Base-by-base conservation (phyloP, 345 rosid genomes). In the Hypericum perforatum region DNA sequence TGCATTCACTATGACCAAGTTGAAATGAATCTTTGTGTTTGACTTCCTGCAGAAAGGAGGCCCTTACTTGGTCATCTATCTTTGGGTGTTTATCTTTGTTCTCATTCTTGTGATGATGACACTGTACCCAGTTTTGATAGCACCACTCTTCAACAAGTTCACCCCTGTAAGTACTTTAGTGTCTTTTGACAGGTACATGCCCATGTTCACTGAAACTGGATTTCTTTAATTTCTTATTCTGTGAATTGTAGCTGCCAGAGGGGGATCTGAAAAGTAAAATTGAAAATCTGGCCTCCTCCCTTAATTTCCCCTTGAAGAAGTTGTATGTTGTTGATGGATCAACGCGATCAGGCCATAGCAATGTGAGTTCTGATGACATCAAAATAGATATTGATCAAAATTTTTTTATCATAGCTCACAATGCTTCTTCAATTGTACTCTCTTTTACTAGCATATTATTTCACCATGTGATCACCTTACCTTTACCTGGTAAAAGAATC, bases 311-410 rank as follows among this genome's bases (percentile, higher is more conserved):
- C 63, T 65, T 89, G 49, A 94, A 84, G 77, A 94, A 94, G 74
- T 78, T 94, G 76, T 94, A 82, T 63, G 95, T 89, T 52, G 95
- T 94, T 0, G 99, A 94, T 78, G 99, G 99, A 69, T 94, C 99
- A 55, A 94, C 99, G 66, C 86, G 99, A 70, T 89, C 97, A 71
- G 86, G 94, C 79, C 99, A 94, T 63, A 89, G 99, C 87, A 94
- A 94, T 84, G 99, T 94, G 74, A 82, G 97, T 22, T 22, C 32
- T 22, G 4, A 4, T 22, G 32, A 22, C 32, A 22, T 22, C 32
- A 22, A 22, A 22, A 22, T 22, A 22, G 32, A 22, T 22, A 22
- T 22, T 22, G 32, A 22, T 22, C 4, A 22, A 22, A 4, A 22
- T 22, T 22, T n/a, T n/a, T n/a, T n/a, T n/a, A n/a, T n/a, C n/a